Evolutionary conservation across 2,329 filamentous ascomycete genomes (phyloP).

Genomic region (Juglanconis oblonga): DNA sequence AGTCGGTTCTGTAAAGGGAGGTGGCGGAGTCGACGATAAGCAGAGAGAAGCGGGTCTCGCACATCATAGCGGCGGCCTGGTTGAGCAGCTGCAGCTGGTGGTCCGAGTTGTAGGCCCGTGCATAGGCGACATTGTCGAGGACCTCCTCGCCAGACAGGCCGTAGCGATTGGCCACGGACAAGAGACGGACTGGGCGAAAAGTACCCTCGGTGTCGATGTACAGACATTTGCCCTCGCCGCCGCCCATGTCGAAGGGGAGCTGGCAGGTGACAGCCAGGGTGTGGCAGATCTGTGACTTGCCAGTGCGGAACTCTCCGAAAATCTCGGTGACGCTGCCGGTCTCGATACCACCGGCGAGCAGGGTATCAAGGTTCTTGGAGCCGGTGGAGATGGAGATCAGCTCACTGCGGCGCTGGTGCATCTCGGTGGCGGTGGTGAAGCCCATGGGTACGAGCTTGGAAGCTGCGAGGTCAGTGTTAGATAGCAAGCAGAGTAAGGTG

Average conservation of each 20-base stretch:
- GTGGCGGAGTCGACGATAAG: constrained; percentile 96
- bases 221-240: constrained; percentile 94
- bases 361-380: constrained; percentile 93
- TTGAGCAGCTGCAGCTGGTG: constrained; percentile 94
- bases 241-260: constrained; percentile 97
- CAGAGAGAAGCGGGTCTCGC: constrained; percentile 93
- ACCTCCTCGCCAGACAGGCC: constrained; percentile 96
- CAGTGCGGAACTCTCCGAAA: constrained; percentile 96
- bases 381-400: constrained; percentile 97
- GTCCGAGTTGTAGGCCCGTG: constrained; percentile 96
- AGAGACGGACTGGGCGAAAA: constrained; percentile 84
- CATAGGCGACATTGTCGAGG: constrained; percentile 96
- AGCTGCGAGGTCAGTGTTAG: constrained; percentile 47
- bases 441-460: constrained; percentile 98
- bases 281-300: constrained; percentile 98
- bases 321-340: constrained; percentile 98
- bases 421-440: constrained; percentile 97
- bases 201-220: constrained; percentile 99
- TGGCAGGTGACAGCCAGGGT: constrained; percentile 98
- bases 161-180: constrained; percentile 91
- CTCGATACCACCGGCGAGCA: constrained; percentile 91
- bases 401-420: constrained; percentile 95
- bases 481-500: constrained; percentile 1
- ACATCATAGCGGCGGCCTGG: constrained; percentile 98
- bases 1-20: constrained; percentile 92